phyloP scores from a whole-genome alignment of 2,329 filamentous ascomycete genomes.

The Phyllachora maydis region DNA sequence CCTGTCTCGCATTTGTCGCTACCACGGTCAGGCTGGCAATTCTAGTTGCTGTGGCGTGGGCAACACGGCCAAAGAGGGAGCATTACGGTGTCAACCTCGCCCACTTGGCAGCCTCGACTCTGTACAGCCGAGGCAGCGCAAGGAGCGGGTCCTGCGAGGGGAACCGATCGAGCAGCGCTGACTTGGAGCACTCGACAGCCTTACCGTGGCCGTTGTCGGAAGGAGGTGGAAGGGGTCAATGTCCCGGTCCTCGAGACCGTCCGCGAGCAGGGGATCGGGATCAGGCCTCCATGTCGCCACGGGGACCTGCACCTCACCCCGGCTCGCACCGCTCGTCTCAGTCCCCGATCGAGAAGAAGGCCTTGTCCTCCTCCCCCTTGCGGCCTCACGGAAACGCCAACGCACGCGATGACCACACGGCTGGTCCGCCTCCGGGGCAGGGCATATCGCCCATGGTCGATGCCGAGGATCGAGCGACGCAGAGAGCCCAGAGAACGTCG shows the following conservation, averaged over 20 bases:
- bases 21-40: too few relatives aligned
- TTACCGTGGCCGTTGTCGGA: too few relatives aligned
- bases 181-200: too few relatives aligned
- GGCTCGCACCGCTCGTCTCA: slow-evolving; percentile 25
- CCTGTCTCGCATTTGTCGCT: too few relatives aligned
- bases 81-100: too few relatives aligned
- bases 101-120: too few relatives aligned
- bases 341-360: slow-evolving; percentile 17
- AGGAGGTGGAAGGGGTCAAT: slow-evolving; percentile 24
- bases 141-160: too few relatives aligned
- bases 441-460: slow-evolving; percentile 9
- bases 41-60: too few relatives aligned
- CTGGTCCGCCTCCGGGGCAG: slow-evolving; percentile 9
- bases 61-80: too few relatives aligned
- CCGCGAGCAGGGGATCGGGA: slow-evolving; percentile 33
- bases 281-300: slow-evolving; percentile 44
- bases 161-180: too few relatives aligned
- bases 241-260: slow-evolving; percentile 29
- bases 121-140: too few relatives aligned
- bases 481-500: slow-evolving; percentile 13
- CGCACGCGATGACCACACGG: slow-evolving; percentile 11
- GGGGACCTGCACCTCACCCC: slow-evolving; percentile 33
- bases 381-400: slow-evolving; percentile 8
- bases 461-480: slow-evolving; percentile 8
- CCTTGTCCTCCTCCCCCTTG: slow-evolving; percentile 10